A percentile compares a stretch with the other conserved stretches of the same genome.
phyloP scores from a whole-genome alignment of 2,329 filamentous ascomycete species.

The Penicillium sp. region DNA sequence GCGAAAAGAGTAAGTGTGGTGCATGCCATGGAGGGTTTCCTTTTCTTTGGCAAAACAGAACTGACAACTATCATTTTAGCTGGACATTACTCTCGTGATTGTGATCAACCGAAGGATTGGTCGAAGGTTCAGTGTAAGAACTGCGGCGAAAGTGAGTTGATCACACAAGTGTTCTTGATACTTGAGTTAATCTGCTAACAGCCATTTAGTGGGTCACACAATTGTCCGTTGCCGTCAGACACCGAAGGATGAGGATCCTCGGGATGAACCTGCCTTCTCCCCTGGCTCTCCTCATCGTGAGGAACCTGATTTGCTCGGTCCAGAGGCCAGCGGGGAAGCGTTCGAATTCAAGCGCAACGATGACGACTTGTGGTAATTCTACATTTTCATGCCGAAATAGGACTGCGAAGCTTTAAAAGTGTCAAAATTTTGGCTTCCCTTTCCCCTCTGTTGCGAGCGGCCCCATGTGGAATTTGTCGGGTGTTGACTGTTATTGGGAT shows the following conservation, averaged over 20 bases:
- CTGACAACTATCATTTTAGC: conserved; percentile 25
- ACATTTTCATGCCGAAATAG: background rate
- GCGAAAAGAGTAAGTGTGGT: conserved; percentile 37
- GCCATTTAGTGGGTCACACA: conserved; percentile 43
- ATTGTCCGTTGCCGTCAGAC: conserved; percentile 37
- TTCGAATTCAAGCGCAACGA: background rate
- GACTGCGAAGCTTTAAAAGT: background rate
- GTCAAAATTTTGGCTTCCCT: background rate
- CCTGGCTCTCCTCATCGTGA: background rate
- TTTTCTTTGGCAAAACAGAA: background rate
- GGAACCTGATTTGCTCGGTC: background rate
- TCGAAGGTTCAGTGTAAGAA: conserved; percentile 46
- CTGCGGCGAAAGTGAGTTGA: conserved; percentile 43
- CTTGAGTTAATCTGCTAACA: conserved; percentile 8
- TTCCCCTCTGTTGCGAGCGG: background rate
- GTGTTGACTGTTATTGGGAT: background rate
- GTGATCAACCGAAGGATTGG: conserved; percentile 44
- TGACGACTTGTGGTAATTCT: background rate
- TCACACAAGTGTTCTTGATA: background rate
- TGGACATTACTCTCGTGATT: conserved; percentile 46
- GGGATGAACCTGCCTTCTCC: background rate
- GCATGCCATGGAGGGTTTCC: background rate
- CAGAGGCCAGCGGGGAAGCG: background rate
- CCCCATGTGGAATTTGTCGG: background rate
- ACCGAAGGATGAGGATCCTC: conserved; percentile 15